A percentile compares a stretch with the other conserved stretches of the same genome.
These are phyloP conservation scores for Corinectria fuckeliana DNA, from an alignment of 2,329 filamentous ascomycete genomes.

Conservation along the genomic window DNA sequence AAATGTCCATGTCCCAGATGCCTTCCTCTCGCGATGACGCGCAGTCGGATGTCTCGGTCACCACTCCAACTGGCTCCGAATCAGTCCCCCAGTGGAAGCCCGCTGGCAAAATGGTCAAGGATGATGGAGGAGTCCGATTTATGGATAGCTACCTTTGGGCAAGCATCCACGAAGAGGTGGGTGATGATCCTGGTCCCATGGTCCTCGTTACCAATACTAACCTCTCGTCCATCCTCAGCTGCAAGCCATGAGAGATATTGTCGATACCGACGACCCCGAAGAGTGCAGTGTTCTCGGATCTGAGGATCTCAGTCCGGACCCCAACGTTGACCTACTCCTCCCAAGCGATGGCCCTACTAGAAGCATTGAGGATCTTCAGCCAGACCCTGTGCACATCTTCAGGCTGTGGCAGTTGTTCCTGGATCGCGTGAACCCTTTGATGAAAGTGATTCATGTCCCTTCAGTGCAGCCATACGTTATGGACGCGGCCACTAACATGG, in stretches of 20 bases:
- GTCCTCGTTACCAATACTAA: conserved; percentile 54
- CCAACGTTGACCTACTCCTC: conserved; percentile 59
- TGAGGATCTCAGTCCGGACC: conserved; percentile 58
- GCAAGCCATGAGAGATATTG: conserved; percentile 64
- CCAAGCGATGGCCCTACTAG: conserved; percentile 47
- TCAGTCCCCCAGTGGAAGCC: conserved; percentile 49
- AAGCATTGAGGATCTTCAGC: conserved; percentile 62
- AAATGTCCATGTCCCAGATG: conserved; percentile 24
- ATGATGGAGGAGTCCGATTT: conserved; percentile 62
- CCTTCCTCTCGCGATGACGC: conserved; percentile 29
- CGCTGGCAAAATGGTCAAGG: conserved; percentile 60
- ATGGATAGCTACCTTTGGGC: conserved; percentile 63
- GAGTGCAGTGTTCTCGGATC: conserved; percentile 57
- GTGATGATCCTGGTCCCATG: conserved; percentile 28
- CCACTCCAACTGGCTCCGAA: conserved; percentile 42
- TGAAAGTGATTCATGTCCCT: conserved; percentile 76
- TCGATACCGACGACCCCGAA: conserved; percentile 56
- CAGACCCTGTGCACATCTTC: conserved; percentile 70
- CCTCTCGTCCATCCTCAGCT: conserved; percentile 46
- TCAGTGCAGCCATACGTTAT: conserved; percentile 70
- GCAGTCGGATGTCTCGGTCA: conserved; percentile 36
- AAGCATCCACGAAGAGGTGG: conserved; percentile 62
- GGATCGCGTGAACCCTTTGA: conserved; percentile 76
- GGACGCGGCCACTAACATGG: conserved; percentile 64
- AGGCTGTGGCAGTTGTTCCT: conserved; percentile 77